Evolutionary conservation across 192 early-diverging fungal genomes (phyloP).

Genomic region (Backusella westeae): DNA sequence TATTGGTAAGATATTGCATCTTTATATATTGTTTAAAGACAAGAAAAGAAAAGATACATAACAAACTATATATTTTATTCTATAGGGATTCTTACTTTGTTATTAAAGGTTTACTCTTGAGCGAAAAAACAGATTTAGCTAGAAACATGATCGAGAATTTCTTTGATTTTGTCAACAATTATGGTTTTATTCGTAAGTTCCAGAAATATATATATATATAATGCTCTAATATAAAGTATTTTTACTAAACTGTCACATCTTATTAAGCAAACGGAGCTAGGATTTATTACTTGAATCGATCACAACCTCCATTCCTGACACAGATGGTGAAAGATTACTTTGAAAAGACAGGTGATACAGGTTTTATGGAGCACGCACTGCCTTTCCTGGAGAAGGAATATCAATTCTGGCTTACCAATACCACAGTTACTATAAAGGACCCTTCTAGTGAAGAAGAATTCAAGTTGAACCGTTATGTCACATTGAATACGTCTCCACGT

Average conservation of each 20-base stretch:
- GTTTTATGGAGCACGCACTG: conserved; percentile 44
- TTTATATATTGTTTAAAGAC: neutral
- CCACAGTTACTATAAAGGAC: conserved; percentile 40
- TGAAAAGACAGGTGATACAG: conserved; percentile 46
- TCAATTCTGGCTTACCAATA: conserved; percentile 57
- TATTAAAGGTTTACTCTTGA: conserved; percentile 59
- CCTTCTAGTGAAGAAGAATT: conserved; percentile 24
- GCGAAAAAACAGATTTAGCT: conserved; percentile 48
- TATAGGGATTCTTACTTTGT: conserved; percentile 66
- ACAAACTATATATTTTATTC: neutral
- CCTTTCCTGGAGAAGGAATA: conserved; percentile 61
- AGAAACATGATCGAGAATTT: conserved; percentile 59
- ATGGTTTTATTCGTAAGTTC: conserved; percentile 67
- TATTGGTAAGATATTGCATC: conserved; percentile 48
- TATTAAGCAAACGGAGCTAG: conserved; percentile 66
- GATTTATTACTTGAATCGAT: conserved; percentile 72
- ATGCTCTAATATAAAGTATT: neutral
- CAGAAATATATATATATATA: neutral
- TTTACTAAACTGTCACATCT: neutral
- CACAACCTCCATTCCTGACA: conserved; percentile 69
- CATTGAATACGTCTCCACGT: conserved; percentile 53
- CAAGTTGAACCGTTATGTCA: conserved; percentile 53
- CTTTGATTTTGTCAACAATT: conserved; percentile 52
- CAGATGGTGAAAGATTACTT: conserved; percentile 68
- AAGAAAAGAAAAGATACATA: neutral